Evolutionary conservation across 768 basidiomycete genomes (phyloP), one percentile per base, ranked within the genome.

Genomic region (Russula earlei): DNA sequence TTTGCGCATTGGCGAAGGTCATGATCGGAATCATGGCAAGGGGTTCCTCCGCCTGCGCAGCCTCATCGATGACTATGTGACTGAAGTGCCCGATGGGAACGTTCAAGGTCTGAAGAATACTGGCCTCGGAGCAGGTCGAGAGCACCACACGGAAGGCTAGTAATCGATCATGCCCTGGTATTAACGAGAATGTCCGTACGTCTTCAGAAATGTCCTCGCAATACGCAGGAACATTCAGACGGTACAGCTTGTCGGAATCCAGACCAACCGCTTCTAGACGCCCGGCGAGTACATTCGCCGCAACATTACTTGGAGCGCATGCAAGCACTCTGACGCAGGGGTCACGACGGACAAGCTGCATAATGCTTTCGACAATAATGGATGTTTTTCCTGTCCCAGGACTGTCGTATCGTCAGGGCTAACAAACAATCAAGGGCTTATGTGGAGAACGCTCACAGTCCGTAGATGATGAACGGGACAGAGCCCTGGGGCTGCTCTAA

Each of bases 21-120:
- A 62, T 64, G 34, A 74, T 67, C 1, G 71, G 63, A 8, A 82
- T 71, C 74, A 84, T 77, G 6, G 75, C 66, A 58, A 54, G 77
- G 0, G 83, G 81, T 62, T 85, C 83, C 38, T 75, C 75, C 0
- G 76, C 82, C 61, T 85, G 82, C 0, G 81, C 82, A 5, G 81
- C 83, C 55, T 85, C 83, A 60, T 85, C 83, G 38, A 82, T 69
- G 58, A 85, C 80, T 15, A 85, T 77, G 58, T 83, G 77, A 0
- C 67, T 76, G 61, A 78, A 85, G 62, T 82, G 79, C 0, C 82
- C 83, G 9, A 72, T 66, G 29, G 67, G 64, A 19, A 82, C 42
- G 0, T 81, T 79, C 11, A 82, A 62, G 5, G 71, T 71, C 22
- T 75, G 71, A 3, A 77, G 73, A 0, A 79, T 69, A 4, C 72